Base-by-base conservation (phyloP, 148 eudicot species). In the Cornus florida region DNA sequence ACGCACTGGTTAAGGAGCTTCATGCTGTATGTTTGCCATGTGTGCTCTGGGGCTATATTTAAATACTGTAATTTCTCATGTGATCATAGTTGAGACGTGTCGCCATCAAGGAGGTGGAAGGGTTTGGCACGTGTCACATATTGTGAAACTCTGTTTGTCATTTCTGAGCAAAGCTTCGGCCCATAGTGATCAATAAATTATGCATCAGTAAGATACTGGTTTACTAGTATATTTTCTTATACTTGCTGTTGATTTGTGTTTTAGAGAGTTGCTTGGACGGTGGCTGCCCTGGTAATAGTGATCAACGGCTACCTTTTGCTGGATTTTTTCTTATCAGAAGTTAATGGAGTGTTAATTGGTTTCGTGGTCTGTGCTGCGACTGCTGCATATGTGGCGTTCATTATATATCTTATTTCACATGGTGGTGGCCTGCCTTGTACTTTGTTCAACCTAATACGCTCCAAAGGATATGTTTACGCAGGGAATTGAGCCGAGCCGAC, bases 281-380 rank as follows among this genome's bases (percentile, higher is more conserved):
- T 95, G 32, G 86, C 91, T 73, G 87, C 85, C 7, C 57, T 93
- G 35, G 97, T 95, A 77, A 92, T 95, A 82, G 90, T 84, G 77
- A 95, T 93, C 56, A 95, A 95, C 46, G 87, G 87, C 12, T 95
- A 95, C 67, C 93, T 95, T 32, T 68, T 95, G 70, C 60, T 87
- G n/a, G 93, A 95, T 79, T 93, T 95, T 78, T 91, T 88, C 83
- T 43, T 83, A 31, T 86, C 91, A 66, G 83, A 81, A 31, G 87
- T 93, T 43, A 65, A 74, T 4, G 99, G 97, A 31, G 17, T 87
- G 22, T 28, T 85, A 22, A 71, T 75, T 75, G 89, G 90, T 35
- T 22, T 87, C 20, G 16, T 83, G 4, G 85, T 87, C 9, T 79
- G 87, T 71, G 35, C 77, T 14, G 79, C 72, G 7, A 84, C 90